Evolutionary conservation across 2,329 filamentous ascomycete genomes (phyloP), one percentile per base, ranked within the genome.

Genomic region (Achaetomium macrosporum): DNA sequence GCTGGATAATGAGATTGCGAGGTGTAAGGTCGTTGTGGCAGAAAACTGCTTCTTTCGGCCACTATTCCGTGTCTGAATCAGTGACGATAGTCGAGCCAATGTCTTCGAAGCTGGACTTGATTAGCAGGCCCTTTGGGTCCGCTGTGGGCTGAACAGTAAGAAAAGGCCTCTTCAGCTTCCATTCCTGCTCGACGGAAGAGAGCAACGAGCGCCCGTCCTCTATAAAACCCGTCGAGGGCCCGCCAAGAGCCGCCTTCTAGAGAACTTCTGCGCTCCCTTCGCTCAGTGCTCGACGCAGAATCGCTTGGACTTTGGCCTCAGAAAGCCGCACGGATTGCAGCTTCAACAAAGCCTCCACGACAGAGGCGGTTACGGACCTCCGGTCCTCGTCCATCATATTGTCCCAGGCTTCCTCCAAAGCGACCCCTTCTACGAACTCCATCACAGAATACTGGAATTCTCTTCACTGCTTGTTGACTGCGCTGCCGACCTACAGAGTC

Each of bases 1-100:
- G 13, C 9, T n/a, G 42, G 4, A 44, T 15, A 2, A 44, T 44
- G n/a, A 44, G 30, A n/a, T 46, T 46, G 31, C 43, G 43, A 15
- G 43, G 43, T 17, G 43, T 25, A 8, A 37, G 31, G 10, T 46
- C 43, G 31, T 46, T 46, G 31, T 46, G 43, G 43, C 43, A 46
- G 43, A 46, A 46, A 12, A 46, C 43, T 15, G 43, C 43, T 37
- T 46, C 43, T 6, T 36, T 12, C 31, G 43, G 43, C 43, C 30
- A 46, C 19, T 37, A 33, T 5, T 37, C 43, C 30, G 25, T 37
- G 17, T 46, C 43, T 8, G 43, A 5, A 8, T 46, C 31, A 9
- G 10, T 15, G 43, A 46, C 43, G 13, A 13, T 37, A 8, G 17
- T 29, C 7, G 43, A 46, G 10, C 43, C 43, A 12, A 46, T 3